Conservation (phyloP, 2,329 filamentous ascomycete genomes). For the Chaetomium sp. region DNA sequence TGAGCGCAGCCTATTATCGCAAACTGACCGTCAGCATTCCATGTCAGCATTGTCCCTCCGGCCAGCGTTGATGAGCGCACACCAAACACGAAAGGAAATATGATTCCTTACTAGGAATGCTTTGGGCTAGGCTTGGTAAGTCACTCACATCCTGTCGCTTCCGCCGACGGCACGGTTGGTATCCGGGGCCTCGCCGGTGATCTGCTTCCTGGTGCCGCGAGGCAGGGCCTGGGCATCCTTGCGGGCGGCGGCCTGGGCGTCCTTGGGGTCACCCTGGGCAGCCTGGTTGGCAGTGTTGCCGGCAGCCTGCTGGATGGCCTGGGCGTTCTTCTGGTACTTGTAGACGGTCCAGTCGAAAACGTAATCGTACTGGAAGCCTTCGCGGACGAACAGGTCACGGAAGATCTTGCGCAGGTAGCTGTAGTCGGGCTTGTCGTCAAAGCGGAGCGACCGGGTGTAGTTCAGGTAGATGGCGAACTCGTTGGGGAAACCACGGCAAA, state of each 20-base stretch:
- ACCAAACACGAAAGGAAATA: constrained; percentile 83
- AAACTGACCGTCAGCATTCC: constrained; percentile 80
- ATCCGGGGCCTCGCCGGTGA: constrained; percentile 69
- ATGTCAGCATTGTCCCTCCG: constrained; percentile 72
- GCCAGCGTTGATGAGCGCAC: constrained; percentile 71
- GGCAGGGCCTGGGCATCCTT: constrained; percentile 44
- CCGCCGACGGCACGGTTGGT: constrained; percentile 75
- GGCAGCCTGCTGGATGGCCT: constrained; percentile 81
- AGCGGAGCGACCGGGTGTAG: constrained; percentile 97
- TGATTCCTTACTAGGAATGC: constrained; percentile 85
- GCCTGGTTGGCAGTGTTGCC: constrained; percentile 56
- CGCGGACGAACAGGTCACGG: constrained; percentile 97
- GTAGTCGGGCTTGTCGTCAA: constrained; percentile 99
- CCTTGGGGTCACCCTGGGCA: constrained; percentile 72
- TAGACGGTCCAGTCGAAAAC: constrained; percentile 99
- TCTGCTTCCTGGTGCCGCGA: constrained; percentile 81
- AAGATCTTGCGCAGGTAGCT: constrained; percentile 99
- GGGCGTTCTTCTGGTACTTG: constrained; percentile 99
- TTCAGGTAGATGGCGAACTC: constrained; percentile 99
- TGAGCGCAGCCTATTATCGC: constrained; percentile 84
- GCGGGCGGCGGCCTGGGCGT: constrained; percentile 62
- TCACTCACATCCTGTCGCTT: constrained; percentile 96
- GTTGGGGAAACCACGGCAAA: constrained; percentile 98
- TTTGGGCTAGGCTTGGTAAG: constrained; percentile 60
- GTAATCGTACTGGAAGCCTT: constrained; percentile 99